Percentiles rank a stretch among this genome's conserved stretches.
phyloP scores from a whole-genome alignment of 1,284 basidiomycete genomes.

The Leccinum pachyderme region DNA sequence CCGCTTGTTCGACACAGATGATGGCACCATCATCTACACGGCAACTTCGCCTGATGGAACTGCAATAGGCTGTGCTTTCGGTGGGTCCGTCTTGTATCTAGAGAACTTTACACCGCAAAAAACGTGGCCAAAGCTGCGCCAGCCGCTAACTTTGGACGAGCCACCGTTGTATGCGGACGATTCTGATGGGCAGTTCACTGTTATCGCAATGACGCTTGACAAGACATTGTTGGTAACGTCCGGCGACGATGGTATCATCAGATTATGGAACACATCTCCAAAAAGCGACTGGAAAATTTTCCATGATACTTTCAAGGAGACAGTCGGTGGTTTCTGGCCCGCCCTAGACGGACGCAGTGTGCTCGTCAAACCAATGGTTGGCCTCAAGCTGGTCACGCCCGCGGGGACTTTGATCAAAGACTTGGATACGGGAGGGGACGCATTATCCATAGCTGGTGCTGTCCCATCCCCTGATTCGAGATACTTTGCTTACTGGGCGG shows the following conservation, averaged over 20 bases:
- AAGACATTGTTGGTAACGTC: conserved; percentile 11
- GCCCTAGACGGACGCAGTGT: conserved; percentile 14
- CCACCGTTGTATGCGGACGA: conserved; percentile 10
- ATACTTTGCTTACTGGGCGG: conserved; percentile 24
- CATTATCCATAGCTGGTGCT: conserved; percentile 2
- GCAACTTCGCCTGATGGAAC: conserved; percentile 13
- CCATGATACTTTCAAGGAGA: conserved; percentile 1
- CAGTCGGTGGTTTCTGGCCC: conserved; percentile 9
- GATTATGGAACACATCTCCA: conserved; percentile 16
- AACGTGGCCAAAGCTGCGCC: conserved; percentile 10
- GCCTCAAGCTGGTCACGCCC: conserved; percentile 8
- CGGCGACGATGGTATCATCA: conserved; percentile 7
- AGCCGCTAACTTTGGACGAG: conserved; percentile 9
- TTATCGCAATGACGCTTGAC: conserved; percentile 14
- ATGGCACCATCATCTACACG: conserved; percentile 6
- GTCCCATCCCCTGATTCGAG: conserved; percentile 20
- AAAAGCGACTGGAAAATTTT: conserved; percentile 11
- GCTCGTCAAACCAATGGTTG: conserved; percentile 14
- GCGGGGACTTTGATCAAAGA: conserved; percentile 13
- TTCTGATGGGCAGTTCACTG: not conserved
- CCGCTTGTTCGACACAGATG: conserved; percentile 8
- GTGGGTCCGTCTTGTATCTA: conserved; percentile 7
- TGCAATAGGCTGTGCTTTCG: conserved; percentile 4
- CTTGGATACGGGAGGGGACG: conserved; percentile 19
- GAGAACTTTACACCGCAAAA: conserved; percentile 1